phyloP scores from a whole-genome alignment of 495 filamentous ascomycete species.

The Penicillium coffeae region DNA sequence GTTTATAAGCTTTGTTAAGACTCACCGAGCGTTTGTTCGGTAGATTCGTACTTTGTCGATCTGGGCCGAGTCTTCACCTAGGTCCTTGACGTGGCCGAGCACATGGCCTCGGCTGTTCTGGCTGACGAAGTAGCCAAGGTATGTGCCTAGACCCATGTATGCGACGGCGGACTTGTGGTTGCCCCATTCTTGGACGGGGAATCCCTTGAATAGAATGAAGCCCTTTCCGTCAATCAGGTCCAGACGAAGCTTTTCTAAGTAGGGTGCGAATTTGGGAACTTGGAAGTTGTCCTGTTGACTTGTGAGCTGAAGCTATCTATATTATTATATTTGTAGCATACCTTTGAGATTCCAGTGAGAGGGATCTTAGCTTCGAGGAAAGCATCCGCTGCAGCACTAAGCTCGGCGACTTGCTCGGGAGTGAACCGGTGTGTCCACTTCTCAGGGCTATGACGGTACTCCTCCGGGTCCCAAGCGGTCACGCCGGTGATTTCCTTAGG shows the following conservation, averaged over 20 bases:
- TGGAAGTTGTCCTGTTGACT: slow-evolving; percentile 42
- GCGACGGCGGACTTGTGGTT: slow-evolving; percentile 70
- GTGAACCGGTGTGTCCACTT: slow-evolving; percentile 70
- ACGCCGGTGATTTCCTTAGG: slow-evolving; percentile 66
- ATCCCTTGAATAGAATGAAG: slow-evolving; percentile 76
- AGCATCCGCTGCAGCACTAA: slow-evolving; percentile 59
- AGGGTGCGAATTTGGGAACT: slow-evolving; percentile 53
- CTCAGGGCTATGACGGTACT: slow-evolving; percentile 63
- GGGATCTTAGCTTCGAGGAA: slow-evolving; percentile 61
- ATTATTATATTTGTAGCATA: slow-evolving; percentile 5
- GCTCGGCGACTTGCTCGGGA: slow-evolving; percentile 59
- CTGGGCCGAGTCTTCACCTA: slow-evolving; percentile 70
- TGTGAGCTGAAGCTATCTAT: neutral
- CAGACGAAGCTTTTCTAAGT: slow-evolving; percentile 54
- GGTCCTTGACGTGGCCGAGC: slow-evolving; percentile 81
- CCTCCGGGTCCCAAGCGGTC: slow-evolving; percentile 70
- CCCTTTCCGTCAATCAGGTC: slow-evolving; percentile 77
- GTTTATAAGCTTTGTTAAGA: neutral
- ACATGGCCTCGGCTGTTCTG: slow-evolving; percentile 81
- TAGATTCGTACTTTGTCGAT: slow-evolving; percentile 81
- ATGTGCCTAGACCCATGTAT: slow-evolving; percentile 78
- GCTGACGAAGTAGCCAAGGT: slow-evolving; percentile 76
- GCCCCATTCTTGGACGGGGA: slow-evolving; percentile 70
- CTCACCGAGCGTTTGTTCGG: slow-evolving; percentile 72
- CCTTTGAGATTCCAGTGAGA: slow-evolving; percentile 67